Conservation (phyloP, 441 rosid genomes). For the Pelargonium fulgidum region DNA sequence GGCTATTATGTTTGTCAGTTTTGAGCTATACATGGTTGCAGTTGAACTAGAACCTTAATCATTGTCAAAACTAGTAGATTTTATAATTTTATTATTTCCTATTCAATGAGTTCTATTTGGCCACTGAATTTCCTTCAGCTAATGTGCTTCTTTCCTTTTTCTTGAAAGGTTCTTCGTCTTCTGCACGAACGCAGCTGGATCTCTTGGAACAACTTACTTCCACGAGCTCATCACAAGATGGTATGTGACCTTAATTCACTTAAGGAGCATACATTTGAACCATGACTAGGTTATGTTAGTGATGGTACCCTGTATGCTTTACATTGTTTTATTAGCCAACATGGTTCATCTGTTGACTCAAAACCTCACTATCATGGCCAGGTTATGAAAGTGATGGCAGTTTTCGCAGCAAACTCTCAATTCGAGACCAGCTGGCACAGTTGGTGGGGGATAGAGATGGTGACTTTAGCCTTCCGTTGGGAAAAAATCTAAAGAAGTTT, state of each 20-base stretch:
- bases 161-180: conserved; percentile 49
- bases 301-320: too few relatives aligned
- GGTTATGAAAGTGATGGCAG: conserved; percentile 52
- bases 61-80: background rate
- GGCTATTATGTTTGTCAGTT: background rate
- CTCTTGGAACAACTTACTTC: conserved; percentile 74
- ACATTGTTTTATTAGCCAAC: too few relatives aligned
- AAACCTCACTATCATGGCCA: conserved; percentile 17
- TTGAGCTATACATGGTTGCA: background rate
- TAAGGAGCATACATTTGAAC: background rate
- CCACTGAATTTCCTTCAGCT: conserved; percentile 4
- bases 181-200: conserved; percentile 61
- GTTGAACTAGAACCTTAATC: too few relatives aligned
- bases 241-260: conserved; percentile 23
- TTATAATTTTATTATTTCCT: background rate
- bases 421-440: conserved; percentile 55
- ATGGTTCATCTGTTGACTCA: too few relatives aligned
- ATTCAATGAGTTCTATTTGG: background rate
- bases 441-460: conserved; percentile 63
- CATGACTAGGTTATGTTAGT: too few relatives aligned
- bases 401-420: conserved; percentile 28
- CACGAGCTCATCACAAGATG: conserved; percentile 32
- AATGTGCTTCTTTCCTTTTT: conserved; percentile 12
- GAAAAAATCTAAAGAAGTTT: conserved; percentile 74
- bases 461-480: conserved; percentile 62